Base-by-base conservation (phyloP, 1,139 yeast genomes). In the Scheffersomyces illinoinensis region DNA sequence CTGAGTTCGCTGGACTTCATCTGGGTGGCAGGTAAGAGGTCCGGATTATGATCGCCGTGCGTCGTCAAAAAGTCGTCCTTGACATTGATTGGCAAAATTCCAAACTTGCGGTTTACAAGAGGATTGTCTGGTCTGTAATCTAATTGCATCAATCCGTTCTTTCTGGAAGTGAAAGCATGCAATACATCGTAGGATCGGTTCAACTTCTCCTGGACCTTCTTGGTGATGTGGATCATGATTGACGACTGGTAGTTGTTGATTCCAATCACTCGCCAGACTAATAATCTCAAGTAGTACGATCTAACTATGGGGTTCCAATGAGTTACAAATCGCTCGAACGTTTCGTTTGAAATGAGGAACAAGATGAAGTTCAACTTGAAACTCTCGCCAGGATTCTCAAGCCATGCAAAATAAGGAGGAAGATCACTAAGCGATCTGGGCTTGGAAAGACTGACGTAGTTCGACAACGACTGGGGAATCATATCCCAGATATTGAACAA, bases 291-390 rank as follows among this genome's bases (percentile, higher is more conserved):
- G 70, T 88, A 91, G 67, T 87, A 89, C 1, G 89, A 83, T 53
- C 97, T 78, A 19, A 90, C 87, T 43, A 90, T 72, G 2, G 97
- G 93, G 65, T 87, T 85, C 92, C 96, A 91, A 72, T 91, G 96
- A 53, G 88, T 83, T 66, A 91, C 86, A 61, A 85, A 85, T 53
- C 80, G 76, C 53, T 73, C 71, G 86, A 91, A 89, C 54, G 76
- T 74, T 1, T 71, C 69, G 5, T 76, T 71, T 3, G 84, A 77
- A 12, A 87, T 73, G 39, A 90, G 70, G 89, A 90, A 89, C 47
- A 74, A 71, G 26, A 85, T 79, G 65, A 87, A 77, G 63, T 79
- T 79, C 62, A 75, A 74, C 66, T 84, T 79, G 63, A 79, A 71
- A 59, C 83, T 74, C 60, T 79, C 78, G 52, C 70, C 71, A 2